A percentile compares a stretch with the other conserved stretches of the same genome.
phyloP scores from a whole-genome alignment of 345 rosid genomes.

The Durio zibethinus region DNA sequence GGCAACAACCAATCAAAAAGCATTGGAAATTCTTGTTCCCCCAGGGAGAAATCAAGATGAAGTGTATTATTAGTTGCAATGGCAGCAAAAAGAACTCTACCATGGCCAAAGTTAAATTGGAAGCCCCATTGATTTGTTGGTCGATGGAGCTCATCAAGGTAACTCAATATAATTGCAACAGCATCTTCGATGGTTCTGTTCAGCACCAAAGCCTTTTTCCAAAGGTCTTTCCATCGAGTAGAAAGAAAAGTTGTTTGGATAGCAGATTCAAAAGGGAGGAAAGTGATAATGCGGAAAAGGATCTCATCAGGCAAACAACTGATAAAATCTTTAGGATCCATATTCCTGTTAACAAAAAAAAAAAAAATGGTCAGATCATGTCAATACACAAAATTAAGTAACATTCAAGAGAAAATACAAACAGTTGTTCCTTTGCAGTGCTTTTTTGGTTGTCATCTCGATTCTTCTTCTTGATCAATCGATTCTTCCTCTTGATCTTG shows the following conservation, averaged over 20 bases:
- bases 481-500: background rate
- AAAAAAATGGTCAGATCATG: background rate
- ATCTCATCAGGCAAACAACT: constrained; percentile 4
- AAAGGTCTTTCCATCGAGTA: constrained; percentile 2
- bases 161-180: background rate
- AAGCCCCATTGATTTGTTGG: background rate
- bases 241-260: background rate
- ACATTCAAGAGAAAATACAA: background rate
- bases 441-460: background rate
- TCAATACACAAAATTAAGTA: background rate
- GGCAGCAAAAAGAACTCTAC: background rate
- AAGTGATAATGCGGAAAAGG: background rate
- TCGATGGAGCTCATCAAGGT: background rate
- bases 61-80: background rate
- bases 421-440: background rate
- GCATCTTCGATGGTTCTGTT: background rate
- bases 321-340: background rate
- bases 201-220: background rate
- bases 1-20: background rate
- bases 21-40: background rate
- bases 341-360: no score
- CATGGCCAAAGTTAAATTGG: background rate
- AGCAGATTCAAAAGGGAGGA: constrained; percentile 5
- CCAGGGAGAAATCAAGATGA: background rate
- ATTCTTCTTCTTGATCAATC: background rate